Conservation (phyloP, 805 yeast species). For the Schwanniomyces yamadae region DNA sequence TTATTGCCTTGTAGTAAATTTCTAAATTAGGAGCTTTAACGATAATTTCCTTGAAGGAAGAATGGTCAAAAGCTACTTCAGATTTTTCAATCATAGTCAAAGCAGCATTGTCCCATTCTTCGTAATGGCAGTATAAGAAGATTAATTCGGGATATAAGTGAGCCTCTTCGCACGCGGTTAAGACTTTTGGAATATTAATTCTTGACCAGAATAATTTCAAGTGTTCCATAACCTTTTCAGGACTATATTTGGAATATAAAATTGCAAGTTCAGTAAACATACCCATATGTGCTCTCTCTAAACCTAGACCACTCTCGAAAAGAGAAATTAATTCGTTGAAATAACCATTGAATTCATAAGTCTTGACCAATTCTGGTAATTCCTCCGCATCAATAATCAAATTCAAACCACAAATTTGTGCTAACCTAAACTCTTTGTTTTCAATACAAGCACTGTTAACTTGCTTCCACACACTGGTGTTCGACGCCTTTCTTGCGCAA, state of each 20-base stretch:
- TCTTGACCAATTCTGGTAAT: slow-evolving; percentile 80
- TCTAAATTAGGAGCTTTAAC: slow-evolving; percentile 95
- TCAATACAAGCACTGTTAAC: slow-evolving; percentile 96
- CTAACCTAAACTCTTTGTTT: slow-evolving; percentile 90
- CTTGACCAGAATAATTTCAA: slow-evolving; percentile 97
- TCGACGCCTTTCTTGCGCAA: slow-evolving; percentile 97
- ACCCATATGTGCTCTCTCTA: slow-evolving; percentile 99
- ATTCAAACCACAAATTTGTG: slow-evolving; percentile 98
- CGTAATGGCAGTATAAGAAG: slow-evolving; percentile 95
- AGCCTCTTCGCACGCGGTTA: slow-evolving; percentile 88
- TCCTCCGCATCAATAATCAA: slow-evolving; percentile 97
- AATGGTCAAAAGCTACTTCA: slow-evolving; percentile 89
- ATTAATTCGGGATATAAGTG: slow-evolving; percentile 96
- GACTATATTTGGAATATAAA: slow-evolving; percentile 85
- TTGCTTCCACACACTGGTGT: slow-evolving; percentile 93
- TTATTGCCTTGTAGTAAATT: slow-evolving; percentile 95
- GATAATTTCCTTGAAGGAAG: slow-evolving; percentile 89
- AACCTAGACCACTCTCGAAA: slow-evolving; percentile 92
- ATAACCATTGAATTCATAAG: slow-evolving; percentile 87
- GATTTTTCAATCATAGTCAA: slow-evolving; percentile 94
- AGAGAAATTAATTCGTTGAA: slow-evolving; percentile 88
- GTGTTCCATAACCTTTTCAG: slow-evolving; percentile 92
- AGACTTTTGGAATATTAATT: slow-evolving; percentile 94
- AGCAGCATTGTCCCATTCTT: slow-evolving; percentile 99
- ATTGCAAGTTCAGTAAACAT: slow-evolving; percentile 97